Base-by-base conservation (phyloP, 139 green algal genomes). In the Mychonastes homosphaera region DNA sequence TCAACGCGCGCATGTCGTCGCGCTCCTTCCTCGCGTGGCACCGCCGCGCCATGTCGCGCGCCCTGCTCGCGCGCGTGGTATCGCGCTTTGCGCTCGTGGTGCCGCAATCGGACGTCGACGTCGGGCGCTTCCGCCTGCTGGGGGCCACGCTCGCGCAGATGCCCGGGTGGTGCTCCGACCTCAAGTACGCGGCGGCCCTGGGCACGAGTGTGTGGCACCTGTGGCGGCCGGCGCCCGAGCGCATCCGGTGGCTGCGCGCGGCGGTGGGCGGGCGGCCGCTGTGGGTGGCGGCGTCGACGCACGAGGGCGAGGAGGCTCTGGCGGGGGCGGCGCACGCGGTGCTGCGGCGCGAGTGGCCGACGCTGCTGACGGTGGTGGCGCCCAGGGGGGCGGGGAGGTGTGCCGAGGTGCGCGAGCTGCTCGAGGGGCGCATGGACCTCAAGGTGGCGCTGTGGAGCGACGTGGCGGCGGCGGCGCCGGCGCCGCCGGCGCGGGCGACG, bases 151-250 rank as follows among this genome's bases (percentile, higher is more conserved):
- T 79, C 48, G 18, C 21, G 7, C 76, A 84, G 59, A 84, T 86
- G 75, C 79, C 79, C 2, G 79, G 79, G 12, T 84, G 76, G 76
- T 82, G 69, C 48, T 62, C 39, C 26, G 76, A 84, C 47, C 60
- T 86, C 23, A 76, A 67, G 39, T 78, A 84, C 38, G 76, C 73
- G 8, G 62, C 70, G 24, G 65, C 70, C 18, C 54, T 86, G 58
- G 71, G 73, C 28, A 62, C 62, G n/a, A 65, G 64, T 23, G 67
- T 77, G 32, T 72, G 70, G 56, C 56, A 77, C 36, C 48, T 83
- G 60, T 74, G 65, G 45, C 62, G 35, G 19, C 60, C 70, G 2
- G 46, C 15, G 3, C 48, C 55, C 15, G n/a, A 52, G 55, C 41
- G 62, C 41, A 62, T 69, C 23, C 32, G 38, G 15, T 24, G 18